A percentile compares a stretch with the other conserved stretches of the same genome.
phyloP scores from a whole-genome alignment of 2,329 filamentous ascomycete species.

The Aspergillus japonicus region DNA sequence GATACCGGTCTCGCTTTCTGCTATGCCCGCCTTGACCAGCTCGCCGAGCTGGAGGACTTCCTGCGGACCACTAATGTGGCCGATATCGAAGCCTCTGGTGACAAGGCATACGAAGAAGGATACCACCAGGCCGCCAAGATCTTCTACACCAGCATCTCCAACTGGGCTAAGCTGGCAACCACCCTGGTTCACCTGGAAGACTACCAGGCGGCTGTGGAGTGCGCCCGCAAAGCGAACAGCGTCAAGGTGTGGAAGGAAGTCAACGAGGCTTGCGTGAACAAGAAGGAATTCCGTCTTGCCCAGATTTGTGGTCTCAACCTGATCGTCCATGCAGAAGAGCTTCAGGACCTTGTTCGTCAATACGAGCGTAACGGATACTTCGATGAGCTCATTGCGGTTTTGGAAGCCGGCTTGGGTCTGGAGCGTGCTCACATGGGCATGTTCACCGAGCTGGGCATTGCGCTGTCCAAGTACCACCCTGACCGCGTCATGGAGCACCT shows the following conservation, averaged over 20 bases:
- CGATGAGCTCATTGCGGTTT: constrained; percentile 89
- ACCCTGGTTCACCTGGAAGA: constrained; percentile 96
- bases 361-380: constrained; percentile 98
- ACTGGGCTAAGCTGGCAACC: constrained; percentile 98
- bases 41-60: constrained; percentile 94
- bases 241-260: constrained; percentile 99
- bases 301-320: constrained; percentile 98
- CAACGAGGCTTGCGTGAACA: constrained; percentile 89
- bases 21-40: constrained; percentile 86
- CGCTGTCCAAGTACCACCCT: constrained; percentile 89
- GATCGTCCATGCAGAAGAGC: constrained; percentile 94
- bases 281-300: constrained; percentile 98
- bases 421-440: constrained; percentile 95
- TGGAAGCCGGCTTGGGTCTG: constrained; percentile 91
- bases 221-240: constrained; percentile 96
- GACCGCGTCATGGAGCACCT: constrained; percentile 98
- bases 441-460: constrained; percentile 91
- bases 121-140: constrained; percentile 97
- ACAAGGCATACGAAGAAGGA: constrained; percentile 95
- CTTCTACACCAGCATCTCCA: constrained; percentile 96
- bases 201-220: constrained; percentile 96
- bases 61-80: constrained; percentile 89
- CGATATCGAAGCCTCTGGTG: constrained; percentile 92
- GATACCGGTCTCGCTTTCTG: constrained; percentile 93
- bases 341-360: constrained; percentile 88